phyloP scores from a whole-genome alignment of 2,329 filamentous ascomycete species.

The Triangularia setosa region DNA sequence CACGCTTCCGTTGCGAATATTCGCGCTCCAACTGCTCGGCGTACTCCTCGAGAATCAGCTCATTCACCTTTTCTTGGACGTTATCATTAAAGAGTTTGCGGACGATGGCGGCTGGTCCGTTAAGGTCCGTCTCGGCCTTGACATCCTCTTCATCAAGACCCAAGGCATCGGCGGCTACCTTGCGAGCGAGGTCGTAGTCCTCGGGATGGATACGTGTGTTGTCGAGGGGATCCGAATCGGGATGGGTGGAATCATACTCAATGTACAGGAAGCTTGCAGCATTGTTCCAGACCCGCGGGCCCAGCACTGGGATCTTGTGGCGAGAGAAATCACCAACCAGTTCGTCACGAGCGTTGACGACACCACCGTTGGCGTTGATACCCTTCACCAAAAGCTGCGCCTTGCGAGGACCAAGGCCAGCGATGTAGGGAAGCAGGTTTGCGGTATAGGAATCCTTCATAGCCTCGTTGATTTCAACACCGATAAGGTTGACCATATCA shows the following conservation, averaged over 20 bases:
- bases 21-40: constrained; percentile 91
- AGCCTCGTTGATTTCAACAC: constrained; percentile 92
- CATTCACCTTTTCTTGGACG: constrained; percentile 90
- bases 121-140: constrained; percentile 87
- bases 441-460: constrained; percentile 76
- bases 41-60: constrained; percentile 93
- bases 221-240: constrained; percentile 85
- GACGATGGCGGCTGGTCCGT: constrained; percentile 84
- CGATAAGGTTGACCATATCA: constrained; percentile 95
- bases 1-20: constrained; percentile 90
- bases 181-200: constrained; percentile 95
- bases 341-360: constrained; percentile 78
- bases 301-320: constrained; percentile 73
- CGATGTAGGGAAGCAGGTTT: constrained; percentile 84
- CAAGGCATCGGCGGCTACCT: constrained; percentile 96
- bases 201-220: constrained; percentile 97
- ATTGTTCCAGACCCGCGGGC: constrained; percentile 90
- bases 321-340: constrained; percentile 84
- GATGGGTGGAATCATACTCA: constrained; percentile 77
- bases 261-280: constrained; percentile 94
- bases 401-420: constrained; percentile 88
- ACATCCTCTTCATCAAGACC: constrained; percentile 98
- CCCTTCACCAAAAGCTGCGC: constrained; percentile 81
- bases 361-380: constrained; percentile 85
- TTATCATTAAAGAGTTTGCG: constrained; percentile 93